Evolutionary conservation across 2,329 filamentous ascomycete genomes (phyloP), one percentile per base, ranked within the genome.

Genomic region (Trichophaea hybrida): DNA sequence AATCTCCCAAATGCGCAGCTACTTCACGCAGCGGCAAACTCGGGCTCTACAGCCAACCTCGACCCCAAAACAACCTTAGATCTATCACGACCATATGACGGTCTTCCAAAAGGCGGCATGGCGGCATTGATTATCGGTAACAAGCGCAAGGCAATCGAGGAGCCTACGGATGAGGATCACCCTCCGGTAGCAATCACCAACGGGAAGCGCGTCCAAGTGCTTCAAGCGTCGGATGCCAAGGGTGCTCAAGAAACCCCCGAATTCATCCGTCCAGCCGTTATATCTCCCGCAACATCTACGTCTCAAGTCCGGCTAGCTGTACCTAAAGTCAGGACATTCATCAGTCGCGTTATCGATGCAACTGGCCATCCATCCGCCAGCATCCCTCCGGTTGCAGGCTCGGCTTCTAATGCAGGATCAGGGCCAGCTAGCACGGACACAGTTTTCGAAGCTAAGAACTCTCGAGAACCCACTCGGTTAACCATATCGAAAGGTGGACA

Each of bases 51-150:
- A 4, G 31, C 56, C 40, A 66, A 63, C 12, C 65, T 64, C 34
- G 67, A 65, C 0, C 88, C 89, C 0, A 85, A 90, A 68, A 86
- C 86, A 8, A 83, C 91, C 17, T 75, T 98, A 6, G 93, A 98
- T 72, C 77, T 98, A 1, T 93, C 88, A 13, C 94, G 93, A 69
- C 93, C 93, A 0, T 95, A 90, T 64, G 91, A 98, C 66, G 90
- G 91, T 1, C 77, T 97, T 46, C 93, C 93, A 0, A 88, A 86
- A 70, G 93, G 93, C 31, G 93, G 93, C 2, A 78, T 98, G 15
- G 82, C 87, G 1, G 80, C 88, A 1, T 81, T 98, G 74, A 75
- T 98, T 1, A 79, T 97, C 17, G 93, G 93, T 0, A 98, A 95
- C 71, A 98, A 97, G 74, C 80, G 93, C 32, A 95, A 93, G 69